Percentiles rank a stretch among this genome's conserved stretches.
Evolutionary conservation across 805 yeast species (phyloP).

Genomic region (Lipomyces sp.): DNA sequence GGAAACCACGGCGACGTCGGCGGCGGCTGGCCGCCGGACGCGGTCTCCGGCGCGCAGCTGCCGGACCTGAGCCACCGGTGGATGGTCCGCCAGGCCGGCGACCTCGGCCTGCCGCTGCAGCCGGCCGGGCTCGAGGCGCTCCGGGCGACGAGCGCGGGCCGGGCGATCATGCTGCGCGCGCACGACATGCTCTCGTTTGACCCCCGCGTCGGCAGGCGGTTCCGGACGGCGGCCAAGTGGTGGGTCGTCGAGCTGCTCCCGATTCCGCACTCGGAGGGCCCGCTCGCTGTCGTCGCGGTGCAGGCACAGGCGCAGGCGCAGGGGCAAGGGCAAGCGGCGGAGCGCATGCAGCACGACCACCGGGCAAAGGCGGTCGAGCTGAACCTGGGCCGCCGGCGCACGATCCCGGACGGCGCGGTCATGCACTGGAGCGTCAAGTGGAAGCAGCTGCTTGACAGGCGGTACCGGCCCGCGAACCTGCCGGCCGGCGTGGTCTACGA

Average conservation of each 20-base stretch:
- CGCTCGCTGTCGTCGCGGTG: constrained; percentile 31
- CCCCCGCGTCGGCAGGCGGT: constrained; percentile 1
- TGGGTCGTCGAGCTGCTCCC: constrained; percentile 65
- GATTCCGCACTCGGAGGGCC: constrained; percentile 44
- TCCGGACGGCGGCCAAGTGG: constrained; percentile 41
- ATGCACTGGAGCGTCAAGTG: constrained; percentile 66
- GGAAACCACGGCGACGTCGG: constrained; percentile 71
- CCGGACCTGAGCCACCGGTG: constrained; percentile 57
- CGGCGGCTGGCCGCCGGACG: constrained; percentile 59
- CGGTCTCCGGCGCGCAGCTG: constrained; percentile 42
- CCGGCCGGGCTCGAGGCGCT: constrained; percentile 44
- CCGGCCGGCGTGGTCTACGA: constrained; percentile 8
- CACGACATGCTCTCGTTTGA: constrained; percentile 25
- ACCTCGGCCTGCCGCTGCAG: constrained; percentile 50
- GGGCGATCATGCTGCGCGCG: constrained; percentile 14
- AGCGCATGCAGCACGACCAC: constrained; percentile 29
- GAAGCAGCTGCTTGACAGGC: constrained; percentile 30
- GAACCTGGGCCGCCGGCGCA: constrained; percentile 53
- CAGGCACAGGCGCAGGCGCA: not conserved
- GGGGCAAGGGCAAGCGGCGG: not conserved
- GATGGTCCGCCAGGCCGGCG: constrained; percentile 55
- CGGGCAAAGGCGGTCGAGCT: constrained; percentile 54
- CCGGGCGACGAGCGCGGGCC: constrained; percentile 39
- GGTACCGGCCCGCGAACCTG: constrained; percentile 18
- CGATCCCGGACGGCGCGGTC: constrained; percentile 47